Evolutionary conservation across 306 rosid genomes (phyloP).

Genomic region (Cicer cuneatum): DNA sequence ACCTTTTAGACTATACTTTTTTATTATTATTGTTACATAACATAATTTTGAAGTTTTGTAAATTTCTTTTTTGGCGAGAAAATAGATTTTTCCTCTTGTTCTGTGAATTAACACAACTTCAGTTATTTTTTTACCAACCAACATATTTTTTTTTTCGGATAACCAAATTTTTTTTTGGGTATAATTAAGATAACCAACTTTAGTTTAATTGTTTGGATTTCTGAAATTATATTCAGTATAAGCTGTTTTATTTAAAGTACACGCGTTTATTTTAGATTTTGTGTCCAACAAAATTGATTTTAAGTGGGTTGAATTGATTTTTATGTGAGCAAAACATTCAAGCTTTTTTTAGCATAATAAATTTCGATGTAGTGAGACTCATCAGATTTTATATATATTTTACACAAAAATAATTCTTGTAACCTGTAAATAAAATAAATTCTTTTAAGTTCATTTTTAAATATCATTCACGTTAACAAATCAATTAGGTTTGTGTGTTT

Average conservation of each 20-base stretch:
- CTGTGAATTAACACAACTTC: conserved; percentile 41
- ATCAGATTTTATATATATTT: too few species aligned
- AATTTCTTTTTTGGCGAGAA: neutral
- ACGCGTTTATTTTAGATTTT: neutral
- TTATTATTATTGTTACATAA: neutral
- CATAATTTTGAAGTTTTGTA: conserved; percentile 2
- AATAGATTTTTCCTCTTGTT: conserved; percentile 11
- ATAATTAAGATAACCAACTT: too few species aligned
- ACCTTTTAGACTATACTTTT: conserved; percentile 16
- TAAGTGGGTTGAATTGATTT: neutral
- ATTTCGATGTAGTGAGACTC: neutral
- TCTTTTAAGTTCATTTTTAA: too few species aligned
- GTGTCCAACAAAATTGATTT: neutral
- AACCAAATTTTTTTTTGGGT: too few species aligned
- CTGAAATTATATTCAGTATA: too few species aligned
- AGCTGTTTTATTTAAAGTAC: too few species aligned
- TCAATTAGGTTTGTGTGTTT: neutral
- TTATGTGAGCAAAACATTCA: neutral
- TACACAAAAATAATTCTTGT: too few species aligned
- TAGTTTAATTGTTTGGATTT: too few species aligned
- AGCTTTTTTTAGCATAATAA: neutral
- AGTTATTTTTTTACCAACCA: too few species aligned
- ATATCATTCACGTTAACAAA: too few species aligned
- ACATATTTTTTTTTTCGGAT: too few species aligned
- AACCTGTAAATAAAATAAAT: too few species aligned